Evolutionary conservation across 192 early-diverging fungal species (phyloP).

Genomic region (Backusella macrospora): DNA sequence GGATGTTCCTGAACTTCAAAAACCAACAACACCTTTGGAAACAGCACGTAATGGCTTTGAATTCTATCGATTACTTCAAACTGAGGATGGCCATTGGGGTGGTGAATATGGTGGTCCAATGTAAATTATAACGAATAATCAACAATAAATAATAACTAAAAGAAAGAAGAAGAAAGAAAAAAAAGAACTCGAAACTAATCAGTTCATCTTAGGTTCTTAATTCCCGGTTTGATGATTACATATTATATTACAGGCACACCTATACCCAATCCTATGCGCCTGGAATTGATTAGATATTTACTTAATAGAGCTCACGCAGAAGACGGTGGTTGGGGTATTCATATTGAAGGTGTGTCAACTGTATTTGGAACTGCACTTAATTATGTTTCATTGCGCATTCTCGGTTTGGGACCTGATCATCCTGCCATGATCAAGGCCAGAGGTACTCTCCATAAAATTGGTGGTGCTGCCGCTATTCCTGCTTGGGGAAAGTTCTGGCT

Average conservation of each 20-base stretch:
- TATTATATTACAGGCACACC: conserved; percentile 82
- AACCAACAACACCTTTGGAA: conserved; percentile 71
- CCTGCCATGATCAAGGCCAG: conserved; percentile 85
- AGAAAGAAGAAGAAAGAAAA: too few species aligned
- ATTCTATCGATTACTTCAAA: conserved; percentile 88
- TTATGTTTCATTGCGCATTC: conserved; percentile 86
- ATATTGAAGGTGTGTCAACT: conserved; percentile 90
- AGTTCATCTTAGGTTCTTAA: conserved; percentile 65
- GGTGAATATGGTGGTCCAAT: conserved; percentile 97
- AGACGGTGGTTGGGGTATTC: conserved; percentile 98
- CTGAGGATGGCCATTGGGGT: conserved; percentile 92
- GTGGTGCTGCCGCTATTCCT: conserved; percentile 83
- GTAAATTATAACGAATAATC: conserved; percentile 23
- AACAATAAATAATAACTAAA: not conserved
- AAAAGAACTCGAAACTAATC: not conserved
- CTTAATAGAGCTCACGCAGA: conserved; percentile 76
- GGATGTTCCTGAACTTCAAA: conserved; percentile 56
- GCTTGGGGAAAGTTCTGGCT: conserved; percentile 99
- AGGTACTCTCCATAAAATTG: conserved; percentile 78
- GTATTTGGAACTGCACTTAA: conserved; percentile 97
- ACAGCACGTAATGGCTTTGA: conserved; percentile 90
- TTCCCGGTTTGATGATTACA: conserved; percentile 87
- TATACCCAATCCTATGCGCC: conserved; percentile 62
- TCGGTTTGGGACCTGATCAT: conserved; percentile 86
- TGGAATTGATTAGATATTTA: conserved; percentile 89